Percentiles rank a stretch among this genome's conserved stretches.
These are phyloP conservation scores for Pythium oligandrum DNA, from an alignment of 352 stramenopile genomes.

Conservation along the genomic window DNA sequence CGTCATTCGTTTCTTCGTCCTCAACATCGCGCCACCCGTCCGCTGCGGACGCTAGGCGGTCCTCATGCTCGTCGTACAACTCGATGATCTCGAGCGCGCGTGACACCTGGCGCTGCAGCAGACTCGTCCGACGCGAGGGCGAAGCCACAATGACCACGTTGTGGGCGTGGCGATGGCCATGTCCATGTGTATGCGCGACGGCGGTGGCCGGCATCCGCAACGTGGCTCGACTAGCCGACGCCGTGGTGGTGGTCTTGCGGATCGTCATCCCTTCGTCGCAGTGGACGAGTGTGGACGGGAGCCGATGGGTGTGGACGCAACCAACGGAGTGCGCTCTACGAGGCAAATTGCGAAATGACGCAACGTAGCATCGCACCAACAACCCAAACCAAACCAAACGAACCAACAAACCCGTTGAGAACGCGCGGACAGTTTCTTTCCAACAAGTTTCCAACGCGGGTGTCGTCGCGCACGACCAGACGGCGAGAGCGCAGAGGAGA, in stretches of 20 bases:
- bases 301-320: background rate
- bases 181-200: background rate
- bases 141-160: conserved; percentile 17
- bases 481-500: too few relatives aligned
- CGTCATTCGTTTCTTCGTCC: background rate
- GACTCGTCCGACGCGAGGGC: conserved; percentile 15
- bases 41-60: conserved; percentile 8
- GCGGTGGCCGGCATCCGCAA: conserved; percentile 1
- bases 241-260: conserved; percentile 11
- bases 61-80: conserved; percentile 19
- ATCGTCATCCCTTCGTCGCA: conserved; percentile 8
- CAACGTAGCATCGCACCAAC: background rate
- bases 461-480: too few relatives aligned
- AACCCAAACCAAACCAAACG: too few relatives aligned
- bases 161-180: conserved; percentile 7
- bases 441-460: too few relatives aligned
- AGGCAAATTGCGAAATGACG: background rate
- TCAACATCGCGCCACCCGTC: background rate
- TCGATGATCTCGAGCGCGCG: conserved; percentile 48
- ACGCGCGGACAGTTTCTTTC: too few relatives aligned
- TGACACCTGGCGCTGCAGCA: conserved; percentile 43
- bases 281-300: background rate
- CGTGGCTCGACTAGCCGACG: background rate
- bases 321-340: too few relatives aligned
- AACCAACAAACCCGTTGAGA: too few relatives aligned